phyloP scores from a whole-genome alignment of 192 early-diverging fungal species.

The Backusella liffmaniae region DNA sequence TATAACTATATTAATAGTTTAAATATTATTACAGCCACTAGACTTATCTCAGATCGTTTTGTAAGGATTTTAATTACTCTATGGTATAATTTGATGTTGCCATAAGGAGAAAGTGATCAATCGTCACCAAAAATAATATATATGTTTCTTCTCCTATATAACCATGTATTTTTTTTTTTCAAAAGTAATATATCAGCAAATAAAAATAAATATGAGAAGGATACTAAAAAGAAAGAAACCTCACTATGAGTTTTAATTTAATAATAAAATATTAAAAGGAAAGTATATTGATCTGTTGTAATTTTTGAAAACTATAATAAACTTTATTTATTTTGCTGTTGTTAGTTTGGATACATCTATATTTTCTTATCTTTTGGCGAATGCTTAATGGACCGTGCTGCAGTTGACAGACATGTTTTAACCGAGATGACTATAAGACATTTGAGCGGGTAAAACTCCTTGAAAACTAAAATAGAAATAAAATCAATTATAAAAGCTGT shows the following conservation, averaged over 20 bases:
- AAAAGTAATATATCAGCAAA: background rate
- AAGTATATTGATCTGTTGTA: background rate
- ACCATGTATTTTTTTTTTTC: background rate
- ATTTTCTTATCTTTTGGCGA: background rate
- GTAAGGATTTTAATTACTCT: background rate
- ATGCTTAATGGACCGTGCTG: background rate
- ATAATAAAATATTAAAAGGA: background rate
- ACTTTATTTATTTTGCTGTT: background rate
- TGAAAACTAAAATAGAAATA: background rate
- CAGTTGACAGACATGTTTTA: background rate
- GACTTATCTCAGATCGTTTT: background rate
- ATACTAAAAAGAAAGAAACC: background rate
- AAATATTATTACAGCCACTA: background rate
- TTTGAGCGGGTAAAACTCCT: conserved; percentile 1
- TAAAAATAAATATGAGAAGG: background rate
- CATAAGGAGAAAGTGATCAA: background rate
- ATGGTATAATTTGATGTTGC: background rate
- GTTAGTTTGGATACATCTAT: background rate
- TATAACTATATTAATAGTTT: background rate
- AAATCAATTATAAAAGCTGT: background rate
- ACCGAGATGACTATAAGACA: background rate
- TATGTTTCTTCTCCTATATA: background rate
- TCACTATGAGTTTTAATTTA: background rate
- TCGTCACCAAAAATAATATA: background rate
- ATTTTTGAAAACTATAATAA: background rate